Evolutionary conservation across 2,329 filamentous ascomycete genomes (phyloP), one percentile per base, ranked within the genome.

Genomic region (Botryosphaeria dothidea): DNA sequence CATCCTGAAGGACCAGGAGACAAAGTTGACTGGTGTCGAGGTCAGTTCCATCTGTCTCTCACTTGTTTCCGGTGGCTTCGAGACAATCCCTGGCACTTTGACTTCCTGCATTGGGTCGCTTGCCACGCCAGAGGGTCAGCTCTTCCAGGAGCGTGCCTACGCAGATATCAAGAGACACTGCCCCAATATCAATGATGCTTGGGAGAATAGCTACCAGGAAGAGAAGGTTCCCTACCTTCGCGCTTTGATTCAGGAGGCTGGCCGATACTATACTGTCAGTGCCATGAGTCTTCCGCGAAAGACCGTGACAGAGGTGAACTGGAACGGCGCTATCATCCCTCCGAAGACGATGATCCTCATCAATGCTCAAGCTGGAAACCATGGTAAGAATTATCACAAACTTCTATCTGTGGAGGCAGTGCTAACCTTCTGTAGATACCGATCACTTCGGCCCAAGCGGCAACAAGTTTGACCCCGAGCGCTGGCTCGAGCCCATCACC

Each of bases 281-380:
- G 76, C 81, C 2, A 85, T 86, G 83, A 82, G 79, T 67, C 71
- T 85, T 38, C 84, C 84, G 0, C 71, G 84, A 13, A 83, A 83
- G 71, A 84, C 83, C 0, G 80, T 83, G 19, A 78, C 75, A 0
- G 82, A 84, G 48, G 78, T 86, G 9, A 73, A 80, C 34, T 85
- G 83, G 82, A 79, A 84, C 31, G 82, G 83, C 0, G 82, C 82
- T 0, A 76, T 78, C 6, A 85, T 85, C 48, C 83, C 83, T 0
- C 74, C 80, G 2, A 81, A 82, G 65, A 85, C 83, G 0, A 85
- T 85, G 82, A 78, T 85, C 1, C 73, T 85, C 62, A 83, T 85
- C 68, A 85, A 86, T 68, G 82, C 83, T 0, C 83, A 85, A 68
- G 84, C 84, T 23, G 83, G 79, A 0, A 85, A 85, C 67, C 84